Base-by-base conservation (phyloP, 768 basidiomycete genomes). In the Leccinum aurantiacum region DNA sequence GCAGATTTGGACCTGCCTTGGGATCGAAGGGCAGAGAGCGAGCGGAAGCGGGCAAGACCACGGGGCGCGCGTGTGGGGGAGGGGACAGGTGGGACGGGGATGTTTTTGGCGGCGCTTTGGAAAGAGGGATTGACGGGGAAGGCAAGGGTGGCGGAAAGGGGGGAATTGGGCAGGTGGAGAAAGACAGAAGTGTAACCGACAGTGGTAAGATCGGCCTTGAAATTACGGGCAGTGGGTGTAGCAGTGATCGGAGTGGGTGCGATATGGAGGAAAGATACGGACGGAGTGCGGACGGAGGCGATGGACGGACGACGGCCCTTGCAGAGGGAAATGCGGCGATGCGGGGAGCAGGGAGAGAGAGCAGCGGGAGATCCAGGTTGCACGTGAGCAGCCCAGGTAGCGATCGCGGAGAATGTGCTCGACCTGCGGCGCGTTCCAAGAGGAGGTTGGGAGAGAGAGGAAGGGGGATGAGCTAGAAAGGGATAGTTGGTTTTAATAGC, bases 121-220 rank as follows among this genome's bases (percentile, higher is more conserved):
- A 56, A 60, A 17, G 61, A 37, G 31, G 63, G 49, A 25, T 54
- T 63, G 19, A 62, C 8, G 4, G 60, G 22, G 15, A 69, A 17
- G 4, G 67, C 19, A 2, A 67, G 54, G 0, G 64, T 53, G 1
- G 69, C 64, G 10, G 76, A 67, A 62, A 67, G 11, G 1, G 84
- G 82, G 0, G 84, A 82, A 38, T 78, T 78, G 3, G 83, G 82
- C 61, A 87, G 71, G 48, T 82, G 82, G 15, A 89, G 75, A 69
- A 90, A 87, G 46, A 88, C 78, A 33, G 83, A 84, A 14, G 86
- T 83, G 72, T 90, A 90, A 2, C 87, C 87, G 15, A 87, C 76
- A 7, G 80, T 65, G 7, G 83, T 82, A 35, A 90, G 80, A 69
- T 89, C 83, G 15, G 82, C 69, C 48, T 72, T 73, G 65, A 79